phyloP scores from a whole-genome alignment of 1,284 basidiomycete species.

The Trametes polyzona region DNA sequence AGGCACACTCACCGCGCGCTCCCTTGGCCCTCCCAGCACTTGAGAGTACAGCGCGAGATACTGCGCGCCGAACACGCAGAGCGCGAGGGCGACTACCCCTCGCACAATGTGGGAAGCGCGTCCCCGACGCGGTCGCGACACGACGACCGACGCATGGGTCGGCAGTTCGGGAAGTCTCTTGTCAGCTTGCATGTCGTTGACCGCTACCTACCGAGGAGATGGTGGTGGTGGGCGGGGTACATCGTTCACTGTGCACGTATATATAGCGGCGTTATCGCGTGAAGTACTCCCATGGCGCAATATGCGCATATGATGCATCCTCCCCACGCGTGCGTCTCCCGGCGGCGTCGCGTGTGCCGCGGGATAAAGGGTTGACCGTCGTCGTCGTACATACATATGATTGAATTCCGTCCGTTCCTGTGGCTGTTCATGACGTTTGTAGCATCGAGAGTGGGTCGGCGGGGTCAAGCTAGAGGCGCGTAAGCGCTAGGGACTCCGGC shows the following conservation, averaged over 20 bases:
- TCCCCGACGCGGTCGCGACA: not conserved
- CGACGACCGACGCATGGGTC: not conserved
- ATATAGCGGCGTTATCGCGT: conserved; percentile 1
- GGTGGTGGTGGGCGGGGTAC: too few relatives aligned
- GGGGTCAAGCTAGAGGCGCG: too few relatives aligned
- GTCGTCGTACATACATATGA: not conserved
- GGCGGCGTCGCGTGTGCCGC: not conserved
- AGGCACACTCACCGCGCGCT: conserved; percentile 20
- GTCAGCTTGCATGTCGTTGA: too few relatives aligned
- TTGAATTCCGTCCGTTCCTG: too few relatives aligned
- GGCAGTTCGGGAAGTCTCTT: too few relatives aligned
- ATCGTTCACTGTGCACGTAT: not conserved
- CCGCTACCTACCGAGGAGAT: too few relatives aligned
- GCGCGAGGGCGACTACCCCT: not conserved
- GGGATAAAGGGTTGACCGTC: not conserved
- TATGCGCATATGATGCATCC: too few relatives aligned
- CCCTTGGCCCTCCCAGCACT: not conserved
- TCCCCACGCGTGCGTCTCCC: not conserved
- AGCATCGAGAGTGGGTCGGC: too few relatives aligned
- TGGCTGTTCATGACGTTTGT: too few relatives aligned
- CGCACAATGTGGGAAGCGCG: conserved; percentile 3
- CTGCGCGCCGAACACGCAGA: conserved; percentile 3
- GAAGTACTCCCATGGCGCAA: not conserved
- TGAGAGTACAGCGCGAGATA: not conserved
- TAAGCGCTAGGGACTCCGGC: too few relatives aligned